These are phyloP conservation scores for Linderina pennispora DNA, from an alignment of 192 early-diverging fungal species.

Conservation along the genomic window DNA sequence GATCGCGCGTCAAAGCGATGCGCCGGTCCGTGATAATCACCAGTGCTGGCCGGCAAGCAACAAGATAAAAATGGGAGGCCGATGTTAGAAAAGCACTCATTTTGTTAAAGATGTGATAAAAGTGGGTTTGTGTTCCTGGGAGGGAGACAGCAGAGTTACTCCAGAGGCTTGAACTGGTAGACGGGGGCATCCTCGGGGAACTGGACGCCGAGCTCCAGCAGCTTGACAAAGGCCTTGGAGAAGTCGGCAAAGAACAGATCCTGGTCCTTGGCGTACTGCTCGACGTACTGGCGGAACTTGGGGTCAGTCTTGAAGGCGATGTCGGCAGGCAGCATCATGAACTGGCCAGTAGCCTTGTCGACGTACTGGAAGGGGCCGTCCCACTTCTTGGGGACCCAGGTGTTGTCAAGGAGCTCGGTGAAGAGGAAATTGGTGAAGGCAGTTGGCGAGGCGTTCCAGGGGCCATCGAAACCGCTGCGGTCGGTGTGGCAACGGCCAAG, in stretches of 20 bases:
- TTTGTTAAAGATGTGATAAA: no score
- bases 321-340: constrained; percentile 74
- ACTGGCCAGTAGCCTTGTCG: constrained; percentile 62
- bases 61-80: no score
- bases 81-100: no score
- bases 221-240: constrained; percentile 73
- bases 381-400: constrained; percentile 81
- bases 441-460: constrained; percentile 87
- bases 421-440: constrained; percentile 87
- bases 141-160: constrained; percentile 14
- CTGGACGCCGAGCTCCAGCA: constrained; percentile 79
- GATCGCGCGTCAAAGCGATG: no score
- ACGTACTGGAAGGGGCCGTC: constrained; percentile 80
- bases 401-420: constrained; percentile 68
- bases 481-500: constrained; percentile 71
- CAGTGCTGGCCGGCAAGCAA: no score
- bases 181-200: constrained; percentile 62
- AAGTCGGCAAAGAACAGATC: constrained; percentile 90
- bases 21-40: no score
- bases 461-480: constrained; percentile 74
- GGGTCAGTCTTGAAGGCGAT: constrained; percentile 60
- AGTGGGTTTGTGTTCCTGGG: no score
- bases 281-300: constrained; percentile 67
- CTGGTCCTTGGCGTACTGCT: constrained; percentile 82
- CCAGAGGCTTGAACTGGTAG: constrained; percentile 58